Conservation (phyloP, 345 rosid genomes). For the Sisymbrium irio region DNA sequence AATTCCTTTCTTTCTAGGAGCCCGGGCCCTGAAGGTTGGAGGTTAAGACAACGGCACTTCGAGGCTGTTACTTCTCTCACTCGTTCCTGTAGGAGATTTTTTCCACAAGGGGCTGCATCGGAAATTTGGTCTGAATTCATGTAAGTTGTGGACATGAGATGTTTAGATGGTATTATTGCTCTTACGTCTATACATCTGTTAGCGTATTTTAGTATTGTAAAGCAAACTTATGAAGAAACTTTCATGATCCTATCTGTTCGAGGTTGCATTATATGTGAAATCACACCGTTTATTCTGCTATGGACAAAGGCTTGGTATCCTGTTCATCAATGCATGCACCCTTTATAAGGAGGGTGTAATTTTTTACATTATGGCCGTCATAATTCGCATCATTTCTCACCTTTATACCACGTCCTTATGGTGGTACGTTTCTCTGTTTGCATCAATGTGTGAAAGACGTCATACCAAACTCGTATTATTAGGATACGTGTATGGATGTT, state of each 20-base stretch:
- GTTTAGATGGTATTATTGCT: constrained; percentile 2
- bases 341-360: background rate
- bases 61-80: constrained; percentile 81
- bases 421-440: background rate
- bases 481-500: constrained; percentile 5
- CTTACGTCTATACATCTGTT: background rate
- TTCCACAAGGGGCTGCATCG: constrained; percentile 78
- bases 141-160: constrained; percentile 43
- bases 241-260: constrained; percentile 1
- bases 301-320: background rate
- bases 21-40: constrained; percentile 98
- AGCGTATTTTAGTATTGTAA: background rate
- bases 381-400: background rate
- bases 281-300: background rate
- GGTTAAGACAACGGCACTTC: constrained; percentile 91
- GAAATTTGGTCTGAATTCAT: constrained; percentile 96
- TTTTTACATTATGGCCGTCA: background rate
- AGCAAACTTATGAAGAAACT: background rate
- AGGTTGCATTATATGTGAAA: constrained; percentile 16
- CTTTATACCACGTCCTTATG: background rate
- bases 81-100: constrained; percentile 82
- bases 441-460: background rate
- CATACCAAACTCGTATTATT: constrained; percentile 3
- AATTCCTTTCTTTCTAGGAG: constrained; percentile 50
- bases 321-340: background rate